Evolutionary conservation across 2,329 filamentous ascomycete genomes (phyloP).

Genomic region (Penicillium crustosum): DNA sequence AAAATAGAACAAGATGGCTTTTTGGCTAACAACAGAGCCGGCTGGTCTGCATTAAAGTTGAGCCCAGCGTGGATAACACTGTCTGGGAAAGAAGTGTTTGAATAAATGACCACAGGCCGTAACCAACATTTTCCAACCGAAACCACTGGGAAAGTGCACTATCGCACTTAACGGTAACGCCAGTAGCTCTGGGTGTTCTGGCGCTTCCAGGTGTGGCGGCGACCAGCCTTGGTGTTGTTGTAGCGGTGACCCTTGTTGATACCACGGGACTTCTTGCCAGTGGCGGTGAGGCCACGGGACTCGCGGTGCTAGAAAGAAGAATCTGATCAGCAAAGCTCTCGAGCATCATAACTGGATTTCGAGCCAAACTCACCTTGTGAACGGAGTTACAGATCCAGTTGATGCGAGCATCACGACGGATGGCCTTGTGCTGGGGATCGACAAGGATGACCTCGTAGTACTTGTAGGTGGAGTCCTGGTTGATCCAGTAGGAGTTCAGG

Average conservation of each 20-base stretch:
- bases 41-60: conserved; percentile 40
- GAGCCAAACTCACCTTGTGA: conserved; percentile 67
- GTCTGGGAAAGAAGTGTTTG: conserved; percentile 33
- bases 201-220: conserved; percentile 99
- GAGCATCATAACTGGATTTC: neutral
- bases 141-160: conserved; percentile 29
- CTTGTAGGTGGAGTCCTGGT: conserved; percentile 99
- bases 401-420: conserved; percentile 98
- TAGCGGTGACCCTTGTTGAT: conserved; percentile 98
- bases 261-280: conserved; percentile 99
- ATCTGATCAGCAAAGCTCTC: conserved; percentile 21
- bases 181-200: conserved; percentile 99
- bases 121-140: conserved; percentile 34
- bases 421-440: conserved; percentile 99
- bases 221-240: conserved; percentile 96
- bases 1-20: conserved; percentile 36
- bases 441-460: conserved; percentile 99
- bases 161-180: conserved; percentile 75
- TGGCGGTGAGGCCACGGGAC: conserved; percentile 92
- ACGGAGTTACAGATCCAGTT: conserved; percentile 99
- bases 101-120: conserved; percentile 37
- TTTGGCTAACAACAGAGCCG: conserved; percentile 42
- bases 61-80: conserved; percentile 30
- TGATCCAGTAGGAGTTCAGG: conserved; percentile 99
- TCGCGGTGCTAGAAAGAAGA: conserved; percentile 74